Evolutionary conservation across 257 asterid species (phyloP).

Genomic region (Hygrophila difformis): DNA sequence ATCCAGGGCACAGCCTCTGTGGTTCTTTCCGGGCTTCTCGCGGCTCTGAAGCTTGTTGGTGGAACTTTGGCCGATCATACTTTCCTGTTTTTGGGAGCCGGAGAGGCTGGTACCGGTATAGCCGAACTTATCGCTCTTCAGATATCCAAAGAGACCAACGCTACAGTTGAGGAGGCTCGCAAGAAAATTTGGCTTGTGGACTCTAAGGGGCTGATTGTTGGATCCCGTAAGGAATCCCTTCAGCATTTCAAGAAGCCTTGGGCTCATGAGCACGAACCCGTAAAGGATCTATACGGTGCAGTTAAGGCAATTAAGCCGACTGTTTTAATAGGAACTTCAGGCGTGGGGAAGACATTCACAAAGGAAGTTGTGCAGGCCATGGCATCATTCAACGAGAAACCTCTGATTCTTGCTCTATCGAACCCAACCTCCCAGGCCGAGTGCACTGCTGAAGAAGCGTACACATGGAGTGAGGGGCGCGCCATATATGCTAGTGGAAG

Average conservation of each 20-base stretch:
- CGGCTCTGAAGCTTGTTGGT: conserved; percentile 48
- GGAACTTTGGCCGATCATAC: conserved; percentile 62
- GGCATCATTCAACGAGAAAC: conserved; percentile 68
- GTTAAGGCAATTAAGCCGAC: conserved; percentile 67
- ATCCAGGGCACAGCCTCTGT: conserved; percentile 90
- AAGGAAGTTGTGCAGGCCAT: conserved; percentile 62
- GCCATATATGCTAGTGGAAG: conserved; percentile 72
- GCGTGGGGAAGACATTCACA: conserved; percentile 57
- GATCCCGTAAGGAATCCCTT: conserved; percentile 54
- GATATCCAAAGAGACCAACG: conserved; percentile 50
- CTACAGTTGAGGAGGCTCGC: conserved; percentile 47
- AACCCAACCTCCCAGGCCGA: conserved; percentile 77
- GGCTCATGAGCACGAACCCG: conserved; percentile 66
- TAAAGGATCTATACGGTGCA: conserved; percentile 49
- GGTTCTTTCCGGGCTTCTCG: conserved; percentile 58
- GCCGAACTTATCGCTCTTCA: conserved; percentile 80
- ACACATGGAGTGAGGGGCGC: conserved; percentile 63
- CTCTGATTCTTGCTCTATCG: conserved; percentile 63
- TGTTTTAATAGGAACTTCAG: conserved; percentile 66
- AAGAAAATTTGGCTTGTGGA: conserved; percentile 80
- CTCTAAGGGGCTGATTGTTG: conserved; percentile 62
- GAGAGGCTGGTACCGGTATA: conserved; percentile 90
- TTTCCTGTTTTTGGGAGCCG: conserved; percentile 77
- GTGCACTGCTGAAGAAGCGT: conserved; percentile 83
- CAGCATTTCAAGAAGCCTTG: conserved; percentile 65